These are phyloP conservation scores for Thecaphora thlaspeos DNA, from an alignment of 1,284 basidiomycete species.

Conservation along the genomic window DNA sequence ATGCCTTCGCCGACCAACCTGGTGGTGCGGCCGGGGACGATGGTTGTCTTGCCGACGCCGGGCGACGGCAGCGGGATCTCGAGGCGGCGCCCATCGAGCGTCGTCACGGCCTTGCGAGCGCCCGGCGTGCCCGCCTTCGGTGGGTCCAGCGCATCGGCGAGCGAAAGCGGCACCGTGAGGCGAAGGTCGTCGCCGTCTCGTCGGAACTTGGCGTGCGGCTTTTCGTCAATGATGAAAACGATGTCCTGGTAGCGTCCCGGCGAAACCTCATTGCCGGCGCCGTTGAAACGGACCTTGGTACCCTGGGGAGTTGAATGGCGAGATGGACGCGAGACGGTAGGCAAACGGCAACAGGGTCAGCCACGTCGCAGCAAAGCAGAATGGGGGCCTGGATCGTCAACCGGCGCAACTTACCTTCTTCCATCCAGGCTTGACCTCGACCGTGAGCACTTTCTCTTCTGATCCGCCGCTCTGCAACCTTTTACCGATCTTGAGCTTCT, in stretches of 20 bases:
- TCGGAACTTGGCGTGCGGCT: slow-evolving; percentile 45
- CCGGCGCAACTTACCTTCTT: slow-evolving; percentile 29
- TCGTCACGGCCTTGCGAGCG: slow-evolving; percentile 35
- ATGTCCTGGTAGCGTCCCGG: slow-evolving; percentile 50
- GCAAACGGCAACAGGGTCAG: too few species aligned
- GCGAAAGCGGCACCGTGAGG: slow-evolving; percentile 35
- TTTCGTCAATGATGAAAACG: slow-evolving; percentile 57
- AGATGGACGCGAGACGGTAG: neutral
- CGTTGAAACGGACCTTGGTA: slow-evolving; percentile 55
- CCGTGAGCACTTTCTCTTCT: slow-evolving; percentile 79
- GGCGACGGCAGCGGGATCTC: slow-evolving; percentile 48
- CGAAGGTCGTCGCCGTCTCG: slow-evolving; percentile 54
- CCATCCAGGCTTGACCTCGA: slow-evolving; percentile 57
- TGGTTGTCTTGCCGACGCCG: slow-evolving; percentile 26
- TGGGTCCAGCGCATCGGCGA: slow-evolving; percentile 54
- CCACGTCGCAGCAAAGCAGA: too few species aligned
- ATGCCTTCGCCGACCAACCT: slow-evolving; percentile 53
- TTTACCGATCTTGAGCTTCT: slow-evolving; percentile 84
- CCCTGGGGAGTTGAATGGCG: slow-evolving; percentile 11
- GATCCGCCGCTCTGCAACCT: slow-evolving; percentile 70
- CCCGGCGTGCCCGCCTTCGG: slow-evolving; percentile 40
- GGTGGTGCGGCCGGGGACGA: slow-evolving; percentile 48
- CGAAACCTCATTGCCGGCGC: slow-evolving; percentile 51
- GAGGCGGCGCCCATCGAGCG: slow-evolving; percentile 48
- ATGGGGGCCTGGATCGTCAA: neutral